Percentiles rank a stretch among this genome's conserved stretches.
These are phyloP conservation scores for Gremmenia infestans DNA, from an alignment of 2,329 filamentous ascomycete species.

Conservation along the genomic window DNA sequence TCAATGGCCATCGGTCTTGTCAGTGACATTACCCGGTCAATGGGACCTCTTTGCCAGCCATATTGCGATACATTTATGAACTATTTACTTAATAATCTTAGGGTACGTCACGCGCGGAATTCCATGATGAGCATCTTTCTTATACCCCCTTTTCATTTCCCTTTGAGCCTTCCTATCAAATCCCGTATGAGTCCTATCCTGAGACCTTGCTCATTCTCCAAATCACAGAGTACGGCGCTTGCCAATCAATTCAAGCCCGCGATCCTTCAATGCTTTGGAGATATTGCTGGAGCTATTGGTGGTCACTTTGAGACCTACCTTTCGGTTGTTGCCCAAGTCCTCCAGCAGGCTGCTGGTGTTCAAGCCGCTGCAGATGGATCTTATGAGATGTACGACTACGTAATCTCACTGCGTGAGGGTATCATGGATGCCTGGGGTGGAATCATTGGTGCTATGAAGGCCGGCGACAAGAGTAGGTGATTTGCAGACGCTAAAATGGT, in stretches of 20 bases:
- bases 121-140: background rate
- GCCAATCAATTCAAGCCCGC: conserved; percentile 97
- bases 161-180: background rate
- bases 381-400: conserved; percentile 96
- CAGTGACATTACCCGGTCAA: conserved; percentile 88
- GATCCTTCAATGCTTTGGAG: conserved; percentile 95
- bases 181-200: background rate
- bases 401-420: conserved; percentile 88
- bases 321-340: conserved; percentile 83
- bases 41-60: conserved; percentile 85
- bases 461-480: conserved; percentile 65
- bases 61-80: conserved; percentile 99
- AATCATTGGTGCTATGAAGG: conserved; percentile 91
- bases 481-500: background rate
- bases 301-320: conserved; percentile 92
- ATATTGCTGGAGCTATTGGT: conserved; percentile 91
- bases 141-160: conserved; percentile 13
- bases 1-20: conserved; percentile 97
- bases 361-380: conserved; percentile 73
- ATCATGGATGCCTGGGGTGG: conserved; percentile 99
- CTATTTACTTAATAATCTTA: conserved; percentile 85
- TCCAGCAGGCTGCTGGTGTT: conserved; percentile 87
- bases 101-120: conserved; percentile 48
- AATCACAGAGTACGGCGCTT: conserved; percentile 65
- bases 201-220: background rate